These are phyloP conservation scores for Cladosporium velox DNA, from an alignment of 2,329 filamentous ascomycete species.

Conservation along the genomic window DNA sequence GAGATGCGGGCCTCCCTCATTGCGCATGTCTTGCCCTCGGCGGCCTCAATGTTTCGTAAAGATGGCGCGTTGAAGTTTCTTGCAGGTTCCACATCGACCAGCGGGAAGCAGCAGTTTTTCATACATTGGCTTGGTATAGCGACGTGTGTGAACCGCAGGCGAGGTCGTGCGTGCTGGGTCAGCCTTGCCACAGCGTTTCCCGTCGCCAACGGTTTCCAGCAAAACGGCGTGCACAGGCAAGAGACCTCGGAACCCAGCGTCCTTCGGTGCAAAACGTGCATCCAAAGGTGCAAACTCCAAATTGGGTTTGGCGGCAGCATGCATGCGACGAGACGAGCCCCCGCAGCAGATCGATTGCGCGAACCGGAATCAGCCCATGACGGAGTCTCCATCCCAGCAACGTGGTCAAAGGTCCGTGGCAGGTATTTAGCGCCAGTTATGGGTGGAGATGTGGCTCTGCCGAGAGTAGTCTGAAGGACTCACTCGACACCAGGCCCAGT, in stretches of 20 bases:
- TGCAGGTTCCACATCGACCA: slow-evolving; percentile 4
- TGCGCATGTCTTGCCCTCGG: not conserved
- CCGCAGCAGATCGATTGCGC: slow-evolving; percentile 18
- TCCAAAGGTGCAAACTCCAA: slow-evolving; percentile 5
- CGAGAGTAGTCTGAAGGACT: not conserved
- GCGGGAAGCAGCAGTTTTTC: not conserved
- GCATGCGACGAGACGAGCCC: slow-evolving; percentile 4
- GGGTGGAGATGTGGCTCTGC: slow-evolving; percentile 9
- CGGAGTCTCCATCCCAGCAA: slow-evolving; percentile 2
- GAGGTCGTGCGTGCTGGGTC: not conserved
- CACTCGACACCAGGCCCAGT: not conserved
- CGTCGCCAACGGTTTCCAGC: not conserved
- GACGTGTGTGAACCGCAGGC: not conserved
- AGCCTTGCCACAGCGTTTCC: slow-evolving; percentile 5
- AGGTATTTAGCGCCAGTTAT: not conserved
- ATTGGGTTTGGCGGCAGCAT: slow-evolving; percentile 1
- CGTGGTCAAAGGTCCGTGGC: slow-evolving; percentile 15
- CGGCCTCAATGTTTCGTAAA: not conserved
- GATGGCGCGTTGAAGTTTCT: not conserved
- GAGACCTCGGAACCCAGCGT: not conserved
- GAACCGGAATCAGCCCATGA: not conserved
- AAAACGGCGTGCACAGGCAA: not conserved
- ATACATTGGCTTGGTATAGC: not conserved
- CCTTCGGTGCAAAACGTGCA: too few species aligned
- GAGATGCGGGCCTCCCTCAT: slow-evolving; percentile 3